These are phyloP conservation scores for Prunus davidiana DNA, from an alignment of 306 rosid genomes.

Conservation along the genomic window DNA sequence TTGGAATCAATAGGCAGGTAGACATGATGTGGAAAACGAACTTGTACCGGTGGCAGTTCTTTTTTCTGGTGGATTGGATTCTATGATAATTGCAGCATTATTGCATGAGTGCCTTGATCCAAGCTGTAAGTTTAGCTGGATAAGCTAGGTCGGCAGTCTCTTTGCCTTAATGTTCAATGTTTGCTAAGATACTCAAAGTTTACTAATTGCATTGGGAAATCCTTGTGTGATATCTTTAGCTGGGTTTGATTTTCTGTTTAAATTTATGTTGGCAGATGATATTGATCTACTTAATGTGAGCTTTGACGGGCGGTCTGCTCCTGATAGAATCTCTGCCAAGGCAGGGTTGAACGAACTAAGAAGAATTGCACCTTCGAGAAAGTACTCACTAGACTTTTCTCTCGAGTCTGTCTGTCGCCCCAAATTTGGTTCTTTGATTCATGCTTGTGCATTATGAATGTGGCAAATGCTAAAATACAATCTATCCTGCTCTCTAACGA, in stretches of 20 bases:
- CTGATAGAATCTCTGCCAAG: constrained; percentile 83
- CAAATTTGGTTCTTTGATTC: background rate
- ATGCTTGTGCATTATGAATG: background rate
- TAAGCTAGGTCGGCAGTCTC: constrained; percentile 16
- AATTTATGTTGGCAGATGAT: constrained; percentile 59
- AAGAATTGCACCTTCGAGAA: constrained; percentile 79
- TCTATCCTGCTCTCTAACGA: background rate
- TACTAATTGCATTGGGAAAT: constrained; percentile 19
- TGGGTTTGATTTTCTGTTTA: constrained; percentile 26
- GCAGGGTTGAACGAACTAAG: constrained; percentile 72
- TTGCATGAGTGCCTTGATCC: constrained; percentile 72
- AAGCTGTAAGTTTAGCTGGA: constrained; percentile 57
- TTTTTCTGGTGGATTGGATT: constrained; percentile 96
- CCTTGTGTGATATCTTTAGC: constrained; percentile 7
- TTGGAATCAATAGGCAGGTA: constrained; percentile 50
- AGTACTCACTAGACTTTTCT: constrained; percentile 40
- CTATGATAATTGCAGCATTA: constrained; percentile 94
- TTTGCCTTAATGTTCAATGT: background rate
- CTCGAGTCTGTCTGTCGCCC: background rate
- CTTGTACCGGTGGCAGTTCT: constrained; percentile 78
- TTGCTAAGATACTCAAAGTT: constrained; percentile 14
- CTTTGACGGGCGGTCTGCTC: constrained; percentile 79
- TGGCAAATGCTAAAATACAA: background rate
- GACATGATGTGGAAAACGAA: constrained; percentile 42
- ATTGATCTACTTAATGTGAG: constrained; percentile 93